Evolutionary conservation across 2,329 filamentous ascomycete species (phyloP).

Genomic region (Colletotrichum sp.): DNA sequence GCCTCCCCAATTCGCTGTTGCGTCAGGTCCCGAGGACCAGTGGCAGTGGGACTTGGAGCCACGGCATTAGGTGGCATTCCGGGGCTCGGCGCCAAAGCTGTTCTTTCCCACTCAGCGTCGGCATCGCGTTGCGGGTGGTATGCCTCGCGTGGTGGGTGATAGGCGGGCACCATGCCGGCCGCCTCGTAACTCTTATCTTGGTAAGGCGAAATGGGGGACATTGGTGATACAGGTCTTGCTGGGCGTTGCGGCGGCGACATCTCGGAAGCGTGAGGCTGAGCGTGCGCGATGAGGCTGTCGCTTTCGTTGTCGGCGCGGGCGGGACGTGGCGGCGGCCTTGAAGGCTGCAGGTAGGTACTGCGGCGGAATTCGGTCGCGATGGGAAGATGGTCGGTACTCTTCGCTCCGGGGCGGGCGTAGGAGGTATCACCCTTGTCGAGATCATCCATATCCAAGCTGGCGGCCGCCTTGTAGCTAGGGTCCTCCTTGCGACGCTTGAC

Average conservation of each 20-base stretch:
- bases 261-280: constrained; percentile 28
- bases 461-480: constrained; percentile 50
- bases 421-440: constrained; percentile 33
- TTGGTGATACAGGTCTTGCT: background rate
- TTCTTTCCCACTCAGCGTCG: constrained; percentile 4
- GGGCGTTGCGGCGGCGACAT: constrained; percentile 13
- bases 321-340: constrained; percentile 22
- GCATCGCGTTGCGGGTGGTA: background rate
- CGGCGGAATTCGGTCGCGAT: constrained; percentile 44
- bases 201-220: constrained; percentile 9
- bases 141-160: background rate
- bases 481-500: constrained; percentile 64
- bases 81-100: constrained; percentile 12
- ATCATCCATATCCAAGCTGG: constrained; percentile 40
- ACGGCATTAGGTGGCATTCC: background rate
- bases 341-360: constrained; percentile 27
- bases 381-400: constrained; percentile 43
- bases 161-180: background rate
- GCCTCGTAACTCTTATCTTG: constrained; percentile 6
- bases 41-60: background rate
- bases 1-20: constrained; percentile 36
- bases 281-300: constrained; percentile 46
- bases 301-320: constrained; percentile 38
- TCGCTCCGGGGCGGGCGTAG: constrained; percentile 28
- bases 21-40: constrained; percentile 30